A percentile compares a stretch with the other conserved stretches of the same genome.
phyloP scores from a whole-genome alignment of 371 early-diverging fungal genomes.

The Lichtheimia ornata region DNA sequence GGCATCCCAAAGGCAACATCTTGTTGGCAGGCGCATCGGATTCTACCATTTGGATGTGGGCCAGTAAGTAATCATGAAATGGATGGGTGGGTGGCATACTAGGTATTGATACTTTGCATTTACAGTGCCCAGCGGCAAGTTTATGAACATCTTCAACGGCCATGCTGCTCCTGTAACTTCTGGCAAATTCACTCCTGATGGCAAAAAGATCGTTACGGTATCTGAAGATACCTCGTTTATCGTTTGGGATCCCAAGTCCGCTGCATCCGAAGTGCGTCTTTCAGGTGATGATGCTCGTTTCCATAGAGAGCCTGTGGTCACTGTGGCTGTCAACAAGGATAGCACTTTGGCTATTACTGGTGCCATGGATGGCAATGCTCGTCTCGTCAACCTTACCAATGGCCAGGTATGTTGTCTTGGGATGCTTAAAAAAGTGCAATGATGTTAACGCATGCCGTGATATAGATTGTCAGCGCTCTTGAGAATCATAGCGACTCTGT shows the following conservation, averaged over 20 bases:
- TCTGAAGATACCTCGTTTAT: constrained; percentile 85
- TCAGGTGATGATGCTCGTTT: constrained; percentile 83
- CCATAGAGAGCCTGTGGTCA: constrained; percentile 81
- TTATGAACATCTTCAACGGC: constrained; percentile 93
- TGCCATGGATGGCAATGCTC: constrained; percentile 75
- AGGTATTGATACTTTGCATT: too few species aligned
- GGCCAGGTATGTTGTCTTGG: constrained; percentile 53
- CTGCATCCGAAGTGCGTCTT: constrained; percentile 62
- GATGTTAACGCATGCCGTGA: background rate
- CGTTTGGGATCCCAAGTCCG: constrained; percentile 94
- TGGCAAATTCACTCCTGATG: constrained; percentile 90
- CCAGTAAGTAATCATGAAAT: constrained; percentile 38
- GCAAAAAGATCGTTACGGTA: constrained; percentile 85
- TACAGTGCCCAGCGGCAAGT: constrained; percentile 79
- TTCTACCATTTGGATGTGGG: constrained; percentile 95
- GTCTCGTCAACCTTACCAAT: constrained; percentile 72
- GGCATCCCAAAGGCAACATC: constrained; percentile 95
- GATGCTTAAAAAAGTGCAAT: background rate
- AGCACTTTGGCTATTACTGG: constrained; percentile 82
- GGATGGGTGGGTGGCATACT: too few species aligned
- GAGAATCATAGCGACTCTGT: constrained; percentile 79
- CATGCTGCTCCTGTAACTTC: constrained; percentile 85
- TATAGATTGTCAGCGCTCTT: constrained; percentile 73
- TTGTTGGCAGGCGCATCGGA: constrained; percentile 87
- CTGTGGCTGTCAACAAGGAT: constrained; percentile 75